A percentile compares a stretch with the other conserved stretches of the same genome.
These are phyloP conservation scores for Penicillium janthinellum DNA, from an alignment of 2,329 filamentous ascomycete species.

Conservation along the genomic window DNA sequence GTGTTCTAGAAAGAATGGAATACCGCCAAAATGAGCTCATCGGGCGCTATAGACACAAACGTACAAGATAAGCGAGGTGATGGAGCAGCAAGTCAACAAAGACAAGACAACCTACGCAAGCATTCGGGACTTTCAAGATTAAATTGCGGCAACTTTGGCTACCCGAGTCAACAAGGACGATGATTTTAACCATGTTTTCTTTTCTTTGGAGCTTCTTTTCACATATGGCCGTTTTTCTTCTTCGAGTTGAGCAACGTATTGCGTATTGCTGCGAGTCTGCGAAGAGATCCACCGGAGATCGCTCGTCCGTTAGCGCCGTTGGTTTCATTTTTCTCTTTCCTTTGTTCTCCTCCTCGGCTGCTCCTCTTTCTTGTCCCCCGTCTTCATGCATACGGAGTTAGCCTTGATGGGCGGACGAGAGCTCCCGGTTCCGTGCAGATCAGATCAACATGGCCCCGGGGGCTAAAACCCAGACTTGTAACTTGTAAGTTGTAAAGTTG, in stretches of 20 bases:
- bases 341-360: conserved; percentile 6
- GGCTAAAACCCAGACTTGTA: conserved; percentile 7
- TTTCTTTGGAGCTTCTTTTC: neutral
- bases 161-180: neutral
- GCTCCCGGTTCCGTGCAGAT: conserved; percentile 29
- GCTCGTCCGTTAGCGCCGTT: neutral
- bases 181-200: neutral
- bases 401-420: conserved; percentile 14
- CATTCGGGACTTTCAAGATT: neutral
- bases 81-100: neutral
- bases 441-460: conserved; percentile 24
- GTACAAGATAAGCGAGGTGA: neutral
- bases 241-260: neutral
- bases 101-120: neutral
- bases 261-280: neutral
- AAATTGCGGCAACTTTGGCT: neutral
- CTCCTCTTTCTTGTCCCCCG: neutral
- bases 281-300: neutral
- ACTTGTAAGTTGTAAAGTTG: neutral
- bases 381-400: neutral
- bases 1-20: conserved; percentile 4
- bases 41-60: neutral
- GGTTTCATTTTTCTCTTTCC: neutral
- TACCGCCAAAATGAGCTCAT: neutral
- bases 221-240: neutral